These are phyloP conservation scores for Orychophragmus violaceus DNA, from an alignment of 345 rosid species.

Conservation along the genomic window DNA sequence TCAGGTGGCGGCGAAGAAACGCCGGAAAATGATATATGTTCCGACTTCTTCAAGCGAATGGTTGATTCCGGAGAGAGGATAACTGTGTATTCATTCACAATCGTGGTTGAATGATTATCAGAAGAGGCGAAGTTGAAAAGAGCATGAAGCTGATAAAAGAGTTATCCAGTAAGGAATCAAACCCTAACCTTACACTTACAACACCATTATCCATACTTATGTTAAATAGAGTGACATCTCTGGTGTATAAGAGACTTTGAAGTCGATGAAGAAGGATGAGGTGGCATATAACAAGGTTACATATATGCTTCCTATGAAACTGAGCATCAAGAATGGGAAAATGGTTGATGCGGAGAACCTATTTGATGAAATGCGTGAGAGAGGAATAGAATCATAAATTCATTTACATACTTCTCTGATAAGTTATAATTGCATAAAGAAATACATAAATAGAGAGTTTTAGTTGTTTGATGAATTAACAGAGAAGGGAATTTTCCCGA, in stretches of 20 bases:
- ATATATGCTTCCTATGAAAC: slow-evolving; percentile 47
- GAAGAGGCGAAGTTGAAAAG: slow-evolving; percentile 47
- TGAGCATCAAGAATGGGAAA: slow-evolving; percentile 36
- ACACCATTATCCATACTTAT: slow-evolving; percentile 57
- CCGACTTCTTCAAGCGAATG: slow-evolving; percentile 50
- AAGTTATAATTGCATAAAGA: slow-evolving; percentile 46
- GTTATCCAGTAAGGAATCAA: slow-evolving; percentile 44
- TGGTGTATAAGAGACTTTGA: slow-evolving; percentile 48
- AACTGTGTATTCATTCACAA: slow-evolving; percentile 58
- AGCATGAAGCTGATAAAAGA: slow-evolving; percentile 48
- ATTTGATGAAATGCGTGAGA: slow-evolving; percentile 73
- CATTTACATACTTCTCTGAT: slow-evolving; percentile 59
- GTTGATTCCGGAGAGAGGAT: slow-evolving; percentile 41
- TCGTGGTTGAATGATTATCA: slow-evolving; percentile 59
- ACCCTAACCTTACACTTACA: slow-evolving; percentile 62
- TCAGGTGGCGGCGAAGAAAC: slow-evolving; percentile 58
- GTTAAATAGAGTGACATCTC: slow-evolving; percentile 42
- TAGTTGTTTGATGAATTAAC: slow-evolving; percentile 67
- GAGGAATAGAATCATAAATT: slow-evolving; percentile 45
- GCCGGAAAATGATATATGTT: slow-evolving; percentile 39
- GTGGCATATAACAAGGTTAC: slow-evolving; percentile 54
- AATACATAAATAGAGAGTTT: slow-evolving; percentile 54
- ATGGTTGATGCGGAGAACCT: slow-evolving; percentile 49
- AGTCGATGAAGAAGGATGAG: slow-evolving; percentile 47
- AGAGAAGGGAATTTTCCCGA: slow-evolving; percentile 58